Base-by-base conservation (phyloP, 352 stramenopile species). In the Pythium sukuiense region DNA sequence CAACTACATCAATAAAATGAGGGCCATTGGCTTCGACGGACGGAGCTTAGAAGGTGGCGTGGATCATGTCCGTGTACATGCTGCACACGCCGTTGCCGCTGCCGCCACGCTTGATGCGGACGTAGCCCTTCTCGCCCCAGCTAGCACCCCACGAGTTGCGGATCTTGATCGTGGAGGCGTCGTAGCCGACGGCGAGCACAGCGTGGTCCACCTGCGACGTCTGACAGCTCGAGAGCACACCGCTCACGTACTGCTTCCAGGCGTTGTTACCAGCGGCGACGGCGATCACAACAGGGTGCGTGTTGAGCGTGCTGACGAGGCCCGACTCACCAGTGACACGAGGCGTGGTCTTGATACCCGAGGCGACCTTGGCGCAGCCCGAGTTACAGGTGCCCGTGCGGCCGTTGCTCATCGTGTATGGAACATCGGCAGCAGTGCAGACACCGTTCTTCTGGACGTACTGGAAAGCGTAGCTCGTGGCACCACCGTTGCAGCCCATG, bases 211-310 rank as follows among this genome's bases (percentile, higher is more conserved):
- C 84, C 26, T 92, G 76, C 9, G 85, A 77, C 52, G 90, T 96
- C 55, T 82, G 82, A 35, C 77, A 89, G 13, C 55, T 72, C 48
- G 70, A 77, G 33, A 98, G 69, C 29, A 99, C 90, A 24, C 97
- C 97, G 35, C 77, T 73, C 6, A 73, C 84, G 90, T 99, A 99
- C 61, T 99, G 97, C 81, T 99, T 97, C 80, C 98, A 99, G 9
- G 83, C 88, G 56, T 83, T 81, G 72, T 98, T 93, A 67, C 94
- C 85, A 3, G 94, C 96, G 46, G 97, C 81, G 46, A 99, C 97
- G 12, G 93, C 93, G 29, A 98, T 80, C 26, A 91, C 88, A 27
- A 99, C 94, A 11, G 97, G 96, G 62, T 97, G 92, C 60, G 91
- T 83, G 55, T 89, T 85, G 33, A 99, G 66, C 12, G 97, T 91